Evolutionary conservation across 2,329 filamentous ascomycete species (phyloP), one percentile per base, ranked within the genome.

Genomic region (Ascochyta koolunga): DNA sequence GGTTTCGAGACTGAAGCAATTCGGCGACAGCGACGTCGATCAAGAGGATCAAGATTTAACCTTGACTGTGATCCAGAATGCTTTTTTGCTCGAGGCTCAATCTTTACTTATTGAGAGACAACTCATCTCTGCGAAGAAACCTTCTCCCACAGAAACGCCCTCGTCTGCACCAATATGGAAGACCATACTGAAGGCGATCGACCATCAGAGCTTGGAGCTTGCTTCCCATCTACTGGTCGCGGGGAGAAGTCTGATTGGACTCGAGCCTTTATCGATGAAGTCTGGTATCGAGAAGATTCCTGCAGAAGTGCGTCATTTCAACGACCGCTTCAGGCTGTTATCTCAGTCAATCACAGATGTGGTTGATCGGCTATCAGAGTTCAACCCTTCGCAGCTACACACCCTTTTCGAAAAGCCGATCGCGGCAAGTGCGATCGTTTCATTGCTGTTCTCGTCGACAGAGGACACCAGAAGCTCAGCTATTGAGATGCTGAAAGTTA

Each of bases 81-180:
- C 88, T 4, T 78, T 95, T 37, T 81, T 84, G 3, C 80, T 93
- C 5, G 90, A 93, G 71, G 87, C 89, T 43, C 85, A 87, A 58
- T 87, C 87, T 25, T 80, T 91, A 4, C 83, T 82, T 42, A 83
- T 86, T 45, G 89, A 93, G 69, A 89, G 86, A 65, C 82, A 84
- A 50, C 82, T 86, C 5, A 83, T 96, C 47, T 80, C 84, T 18
- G 79, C 81, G 8, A 81, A 82, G 18, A 81, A 82, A 37, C 79
- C 83, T 37, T 82, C 91, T 18, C 88, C 62, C 84, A 89, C 52
- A 73, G 89, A 36, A 85, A 85, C 59, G 22, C 86, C 88, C 16
- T 84, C 90, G 51, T 93, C 91, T 0, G 81, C 88, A 15, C 82
- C 86, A 15, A 85, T 96, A 36, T 97, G 93, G 89, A 89, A 91